Evolutionary conservation across 2,329 filamentous ascomycete species (phyloP).

Genomic region (Chaetomium sp.): DNA sequence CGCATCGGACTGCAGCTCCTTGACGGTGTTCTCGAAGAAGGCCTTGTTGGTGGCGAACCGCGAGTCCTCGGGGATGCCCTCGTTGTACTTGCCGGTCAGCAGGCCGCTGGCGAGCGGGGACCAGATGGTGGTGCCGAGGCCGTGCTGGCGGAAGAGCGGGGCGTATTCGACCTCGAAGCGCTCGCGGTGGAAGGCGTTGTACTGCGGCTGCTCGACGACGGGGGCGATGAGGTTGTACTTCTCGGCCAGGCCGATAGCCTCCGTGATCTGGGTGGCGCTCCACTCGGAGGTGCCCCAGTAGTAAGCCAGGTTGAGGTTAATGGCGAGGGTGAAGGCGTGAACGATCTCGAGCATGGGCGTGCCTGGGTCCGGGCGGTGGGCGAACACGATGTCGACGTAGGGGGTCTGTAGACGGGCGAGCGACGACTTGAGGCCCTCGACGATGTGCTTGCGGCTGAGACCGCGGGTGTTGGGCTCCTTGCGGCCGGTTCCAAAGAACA

Average conservation of each 20-base stretch:
- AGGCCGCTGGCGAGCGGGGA: constrained; percentile 50
- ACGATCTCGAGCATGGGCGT: constrained; percentile 58
- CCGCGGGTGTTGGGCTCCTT: constrained; percentile 52
- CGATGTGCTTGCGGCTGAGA: constrained; percentile 43
- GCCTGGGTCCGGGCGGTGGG: constrained; percentile 50
- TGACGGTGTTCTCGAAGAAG: constrained; percentile 46
- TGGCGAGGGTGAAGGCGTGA: constrained; percentile 40
- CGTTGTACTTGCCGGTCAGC: constrained; percentile 58
- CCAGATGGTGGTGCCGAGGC: constrained; percentile 50
- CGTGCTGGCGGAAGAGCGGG: constrained; percentile 49
- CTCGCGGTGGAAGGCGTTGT: constrained; percentile 56
- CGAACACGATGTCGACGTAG: constrained; percentile 60
- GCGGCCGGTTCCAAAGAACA: constrained; percentile 45
- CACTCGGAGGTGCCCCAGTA: constrained; percentile 61
- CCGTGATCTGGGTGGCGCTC: constrained; percentile 51
- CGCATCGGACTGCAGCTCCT: constrained; percentile 45
- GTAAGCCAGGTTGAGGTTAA: constrained; percentile 53
- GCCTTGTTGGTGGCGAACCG: constrained; percentile 51
- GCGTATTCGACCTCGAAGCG: constrained; percentile 56
- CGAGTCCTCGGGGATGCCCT: constrained; percentile 54
- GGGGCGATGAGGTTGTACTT: constrained; percentile 53
- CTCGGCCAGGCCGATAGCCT: constrained; percentile 49
- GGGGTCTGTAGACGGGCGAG: constrained; percentile 51
- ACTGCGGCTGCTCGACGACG: constrained; percentile 44
- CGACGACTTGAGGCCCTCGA: constrained; percentile 53